Conservation (phyloP, 192 early-diverging fungal species). For the Umbelopsis sp. region DNA sequence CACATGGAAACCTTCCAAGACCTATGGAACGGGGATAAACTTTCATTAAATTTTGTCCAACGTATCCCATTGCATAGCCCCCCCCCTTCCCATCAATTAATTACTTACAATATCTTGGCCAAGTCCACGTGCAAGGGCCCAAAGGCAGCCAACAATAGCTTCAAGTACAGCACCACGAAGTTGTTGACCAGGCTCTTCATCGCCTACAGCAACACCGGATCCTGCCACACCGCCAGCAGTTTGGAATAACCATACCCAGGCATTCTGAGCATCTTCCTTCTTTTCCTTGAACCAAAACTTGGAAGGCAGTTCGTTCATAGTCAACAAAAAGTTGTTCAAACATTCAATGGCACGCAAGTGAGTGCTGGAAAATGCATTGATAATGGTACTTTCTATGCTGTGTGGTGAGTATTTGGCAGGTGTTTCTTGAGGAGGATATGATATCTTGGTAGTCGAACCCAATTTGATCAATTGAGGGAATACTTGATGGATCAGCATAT, state of each 20-base stretch:
- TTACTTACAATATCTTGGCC: constrained; percentile 52
- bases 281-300: constrained; percentile 66
- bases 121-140: constrained; percentile 73
- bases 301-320: constrained; percentile 66
- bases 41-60: too few species aligned
- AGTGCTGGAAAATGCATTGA: constrained; percentile 54
- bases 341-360: constrained; percentile 72
- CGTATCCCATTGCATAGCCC: too few species aligned
- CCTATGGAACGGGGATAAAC: constrained; percentile 23
- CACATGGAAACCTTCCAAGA: constrained; percentile 43
- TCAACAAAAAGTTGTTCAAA: constrained; percentile 75
- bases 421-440: constrained; percentile 44
- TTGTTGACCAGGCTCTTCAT: constrained; percentile 50
- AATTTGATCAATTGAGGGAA: constrained; percentile 51
- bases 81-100: too few species aligned
- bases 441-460: constrained; percentile 49
- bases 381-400: constrained; percentile 34
- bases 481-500: constrained; percentile 48
- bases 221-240: constrained; percentile 52
- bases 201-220: constrained; percentile 45
- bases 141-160: constrained; percentile 71
- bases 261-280: constrained; percentile 42
- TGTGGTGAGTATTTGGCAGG: constrained; percentile 18
- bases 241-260: constrained; percentile 65
- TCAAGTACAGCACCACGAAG: constrained; percentile 62